Percentiles rank a stretch among this genome's conserved stretches.
phyloP scores from a whole-genome alignment of 2,329 filamentous ascomycete species.

The Aspergillus neotritici region DNA sequence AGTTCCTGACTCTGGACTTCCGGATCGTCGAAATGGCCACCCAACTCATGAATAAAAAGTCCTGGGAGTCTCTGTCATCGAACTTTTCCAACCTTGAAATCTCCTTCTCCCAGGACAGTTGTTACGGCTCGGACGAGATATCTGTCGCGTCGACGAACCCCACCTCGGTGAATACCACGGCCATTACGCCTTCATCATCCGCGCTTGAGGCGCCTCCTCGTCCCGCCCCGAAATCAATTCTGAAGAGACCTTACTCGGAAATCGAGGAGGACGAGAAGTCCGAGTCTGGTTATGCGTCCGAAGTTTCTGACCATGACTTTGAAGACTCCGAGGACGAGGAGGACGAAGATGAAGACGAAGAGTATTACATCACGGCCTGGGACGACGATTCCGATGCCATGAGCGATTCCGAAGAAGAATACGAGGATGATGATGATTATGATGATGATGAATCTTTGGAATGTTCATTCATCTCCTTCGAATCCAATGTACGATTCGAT shows the following conservation, averaged over 20 bases:
- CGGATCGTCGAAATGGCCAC: constrained; percentile 23
- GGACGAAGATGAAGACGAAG: constrained; percentile 7
- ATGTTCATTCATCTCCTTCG: constrained; percentile 35
- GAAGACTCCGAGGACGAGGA: constrained; percentile 17
- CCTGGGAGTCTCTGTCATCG: constrained; percentile 36
- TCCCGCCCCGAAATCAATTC: constrained; percentile 28
- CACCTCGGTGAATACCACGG: constrained; percentile 17
- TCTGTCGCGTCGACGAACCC: constrained; percentile 29
- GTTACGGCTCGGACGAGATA: constrained; percentile 35
- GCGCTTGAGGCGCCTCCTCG: constrained; percentile 17
- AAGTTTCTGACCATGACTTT: constrained; percentile 27
- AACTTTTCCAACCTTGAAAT: constrained; percentile 33
- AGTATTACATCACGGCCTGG: neutral
- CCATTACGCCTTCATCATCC: constrained; percentile 18
- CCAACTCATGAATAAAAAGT: constrained; percentile 22
- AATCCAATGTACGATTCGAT: constrained; percentile 31
- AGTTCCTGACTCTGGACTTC: neutral
- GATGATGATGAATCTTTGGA: constrained; percentile 30
- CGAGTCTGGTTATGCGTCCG: constrained; percentile 37
- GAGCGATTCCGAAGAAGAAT: neutral
- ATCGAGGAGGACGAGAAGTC: constrained; percentile 24
- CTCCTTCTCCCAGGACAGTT: constrained; percentile 36
- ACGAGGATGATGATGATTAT: constrained; percentile 14
- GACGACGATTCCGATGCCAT: neutral
- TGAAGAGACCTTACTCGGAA: constrained; percentile 28